Evolutionary conservation across 495 filamentous ascomycete species (phyloP).

Genomic region (Trichoderma parareesei): DNA sequence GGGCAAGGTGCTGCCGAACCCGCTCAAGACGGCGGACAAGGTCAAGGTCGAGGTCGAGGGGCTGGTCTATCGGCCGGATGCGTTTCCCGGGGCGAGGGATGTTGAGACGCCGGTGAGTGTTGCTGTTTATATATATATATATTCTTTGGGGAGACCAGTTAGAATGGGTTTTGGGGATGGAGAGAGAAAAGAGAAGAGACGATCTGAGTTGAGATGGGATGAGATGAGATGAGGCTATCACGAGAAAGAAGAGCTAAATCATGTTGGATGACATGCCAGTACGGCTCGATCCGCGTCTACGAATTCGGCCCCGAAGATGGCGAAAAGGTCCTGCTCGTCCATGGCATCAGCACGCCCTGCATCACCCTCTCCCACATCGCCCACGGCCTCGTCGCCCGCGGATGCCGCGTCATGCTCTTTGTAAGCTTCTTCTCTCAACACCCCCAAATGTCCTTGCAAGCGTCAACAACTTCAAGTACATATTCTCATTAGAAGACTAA

Average conservation of each 20-base stretch:
- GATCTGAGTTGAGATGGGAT: background rate
- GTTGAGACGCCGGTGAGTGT: constrained; percentile 34
- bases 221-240: background rate
- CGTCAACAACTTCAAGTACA: too few species aligned
- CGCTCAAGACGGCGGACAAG: constrained; percentile 27
- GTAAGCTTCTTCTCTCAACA: too few species aligned
- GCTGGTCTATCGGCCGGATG: constrained; percentile 30
- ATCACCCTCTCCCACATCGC: constrained; percentile 62
- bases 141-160: too few species aligned
- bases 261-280: constrained; percentile 41
- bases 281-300: constrained; percentile 74
- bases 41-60: constrained; percentile 22
- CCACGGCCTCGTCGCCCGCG: constrained; percentile 55
- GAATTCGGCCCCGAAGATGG: constrained; percentile 85
- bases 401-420: constrained; percentile 78
- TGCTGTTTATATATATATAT: background rate
- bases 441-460: background rate
- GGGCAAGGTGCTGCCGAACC: constrained; percentile 26
- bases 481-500: background rate
- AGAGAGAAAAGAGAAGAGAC: background rate
- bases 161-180: background rate
- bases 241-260: constrained; percentile 32
- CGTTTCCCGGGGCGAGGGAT: constrained; percentile 36
- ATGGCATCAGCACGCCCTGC: constrained; percentile 82
- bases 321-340: constrained; percentile 69